Evolutionary conservation across 2,329 filamentous ascomycete species (phyloP).

Genomic region (Blastomyces gilchristii): DNA sequence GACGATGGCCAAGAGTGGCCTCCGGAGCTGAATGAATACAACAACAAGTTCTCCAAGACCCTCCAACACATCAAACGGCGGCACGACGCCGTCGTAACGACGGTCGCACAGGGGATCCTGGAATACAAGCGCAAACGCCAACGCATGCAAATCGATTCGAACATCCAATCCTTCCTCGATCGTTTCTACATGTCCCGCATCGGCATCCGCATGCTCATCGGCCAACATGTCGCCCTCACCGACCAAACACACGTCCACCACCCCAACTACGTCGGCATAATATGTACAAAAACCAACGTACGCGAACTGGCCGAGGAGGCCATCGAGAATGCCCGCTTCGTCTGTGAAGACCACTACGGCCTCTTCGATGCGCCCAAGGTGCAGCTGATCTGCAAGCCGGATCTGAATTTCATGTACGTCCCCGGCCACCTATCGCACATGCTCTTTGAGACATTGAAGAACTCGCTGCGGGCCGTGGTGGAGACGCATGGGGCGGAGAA

Average conservation of each 20-base stretch:
- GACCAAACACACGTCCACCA: constrained; percentile 85
- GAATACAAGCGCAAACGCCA: constrained; percentile 96
- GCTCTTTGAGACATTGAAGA: constrained; percentile 98
- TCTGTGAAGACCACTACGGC: constrained; percentile 97
- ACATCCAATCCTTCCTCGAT: constrained; percentile 94
- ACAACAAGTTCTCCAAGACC: constrained; percentile 77
- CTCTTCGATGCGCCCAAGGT: constrained; percentile 94
- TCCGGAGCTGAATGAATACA: constrained; percentile 87
- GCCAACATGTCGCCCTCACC: constrained; percentile 92
- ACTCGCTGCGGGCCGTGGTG: constrained; percentile 91
- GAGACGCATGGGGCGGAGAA: constrained; percentile 92
- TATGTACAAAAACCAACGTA: constrained; percentile 97
- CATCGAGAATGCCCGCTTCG: constrained; percentile 97
- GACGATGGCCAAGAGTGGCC: constrained; percentile 88
- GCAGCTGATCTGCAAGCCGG: constrained; percentile 87
- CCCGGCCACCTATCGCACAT: constrained; percentile 98
- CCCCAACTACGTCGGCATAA: constrained; percentile 93
- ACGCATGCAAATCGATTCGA: constrained; percentile 95
- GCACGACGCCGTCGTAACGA: constrained; percentile 95
- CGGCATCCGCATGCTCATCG: constrained; percentile 97
- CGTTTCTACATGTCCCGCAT: constrained; percentile 99
- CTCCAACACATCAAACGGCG: constrained; percentile 89
- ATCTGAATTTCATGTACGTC: constrained; percentile 98
- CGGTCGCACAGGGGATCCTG: constrained; percentile 92
- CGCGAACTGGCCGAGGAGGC: constrained; percentile 90